phyloP scores from a whole-genome alignment of 352 stramenopile species.

The Phytophthora citricola region DNA sequence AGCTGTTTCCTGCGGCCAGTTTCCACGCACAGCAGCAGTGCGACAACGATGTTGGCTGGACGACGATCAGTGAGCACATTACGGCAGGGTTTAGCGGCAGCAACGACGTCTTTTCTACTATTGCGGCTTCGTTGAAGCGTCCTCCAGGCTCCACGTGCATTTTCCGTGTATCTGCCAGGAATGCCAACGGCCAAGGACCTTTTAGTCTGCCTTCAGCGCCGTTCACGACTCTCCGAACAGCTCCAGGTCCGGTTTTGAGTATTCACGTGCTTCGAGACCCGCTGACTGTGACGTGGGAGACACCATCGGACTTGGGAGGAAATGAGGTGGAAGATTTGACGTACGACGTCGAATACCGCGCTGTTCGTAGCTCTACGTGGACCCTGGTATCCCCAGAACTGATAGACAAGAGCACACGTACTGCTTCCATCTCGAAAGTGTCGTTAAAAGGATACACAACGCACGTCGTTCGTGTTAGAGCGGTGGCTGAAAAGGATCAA shows the following conservation, averaged over 20 bases:
- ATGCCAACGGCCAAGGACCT: slow-evolving; percentile 57
- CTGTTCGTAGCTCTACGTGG: slow-evolving; percentile 53
- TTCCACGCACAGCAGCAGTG: slow-evolving; percentile 68
- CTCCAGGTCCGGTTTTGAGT: slow-evolving; percentile 31
- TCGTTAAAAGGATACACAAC: slow-evolving; percentile 43
- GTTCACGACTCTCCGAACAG: slow-evolving; percentile 37
- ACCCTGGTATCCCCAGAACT: slow-evolving; percentile 15
- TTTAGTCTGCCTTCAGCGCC: slow-evolving; percentile 51
- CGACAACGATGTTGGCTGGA: slow-evolving; percentile 53
- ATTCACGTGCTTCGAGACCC: slow-evolving; percentile 35
- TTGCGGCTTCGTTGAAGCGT: slow-evolving; percentile 35
- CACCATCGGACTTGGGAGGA: slow-evolving; percentile 35
- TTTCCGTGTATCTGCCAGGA: slow-evolving; percentile 62
- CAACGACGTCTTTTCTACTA: slow-evolving; percentile 28
- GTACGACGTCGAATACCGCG: slow-evolving; percentile 63
- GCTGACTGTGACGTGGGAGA: slow-evolving; percentile 46
- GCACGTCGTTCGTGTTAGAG: slow-evolving; percentile 52
- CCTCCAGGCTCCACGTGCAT: slow-evolving; percentile 53
- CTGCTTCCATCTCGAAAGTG: slow-evolving; percentile 17
- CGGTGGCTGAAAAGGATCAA: slow-evolving; percentile 34
- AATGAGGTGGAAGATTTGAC: slow-evolving; percentile 10
- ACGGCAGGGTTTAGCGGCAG: slow-evolving; percentile 31
- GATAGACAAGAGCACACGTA: slow-evolving; percentile 14
- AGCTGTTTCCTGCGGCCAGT: slow-evolving; percentile 47
- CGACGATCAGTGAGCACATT: slow-evolving; percentile 38